A percentile compares a stretch with the other conserved stretches of the same genome.
Conservation (phyloP, 2,329 filamentous ascomycete genomes). For the Colletotrichum sp. region DNA sequence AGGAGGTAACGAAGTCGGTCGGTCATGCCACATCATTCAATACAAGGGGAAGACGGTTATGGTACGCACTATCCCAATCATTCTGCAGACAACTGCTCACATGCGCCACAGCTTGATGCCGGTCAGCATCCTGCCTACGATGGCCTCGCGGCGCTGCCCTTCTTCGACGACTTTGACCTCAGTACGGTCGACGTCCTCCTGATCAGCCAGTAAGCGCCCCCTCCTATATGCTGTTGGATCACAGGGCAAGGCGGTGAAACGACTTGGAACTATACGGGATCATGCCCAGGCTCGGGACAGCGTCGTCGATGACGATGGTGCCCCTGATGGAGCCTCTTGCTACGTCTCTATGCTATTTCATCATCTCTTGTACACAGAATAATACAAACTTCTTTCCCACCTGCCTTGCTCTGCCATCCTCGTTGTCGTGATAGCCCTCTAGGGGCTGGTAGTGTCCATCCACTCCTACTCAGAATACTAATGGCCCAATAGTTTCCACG, state of each 20-base stretch:
- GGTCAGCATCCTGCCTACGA: conserved; percentile 97
- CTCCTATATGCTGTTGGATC: conserved; percentile 21
- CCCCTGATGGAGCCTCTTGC: conserved; percentile 19
- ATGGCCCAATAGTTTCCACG: conserved; percentile 78
- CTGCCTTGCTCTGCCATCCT: conserved; percentile 24
- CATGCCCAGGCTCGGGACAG: conserved; percentile 4
- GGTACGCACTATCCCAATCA: conserved; percentile 56
- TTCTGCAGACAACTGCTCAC: neutral
- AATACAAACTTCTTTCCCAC: conserved; percentile 24
- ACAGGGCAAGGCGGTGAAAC: conserved; percentile 29
- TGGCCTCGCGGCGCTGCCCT: conserved; percentile 89
- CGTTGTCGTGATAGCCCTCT: conserved; percentile 11
- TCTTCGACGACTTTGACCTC: conserved; percentile 98
- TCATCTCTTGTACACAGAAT: conserved; percentile 21
- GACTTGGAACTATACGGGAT: conserved; percentile 12
- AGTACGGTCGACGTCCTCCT: conserved; percentile 96
- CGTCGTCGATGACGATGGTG: neutral
- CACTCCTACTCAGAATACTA: neutral
- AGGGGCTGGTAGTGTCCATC: neutral
- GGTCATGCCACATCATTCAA: conserved; percentile 96
- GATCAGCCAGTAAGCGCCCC: conserved; percentile 92
- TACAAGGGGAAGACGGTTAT: conserved; percentile 99
- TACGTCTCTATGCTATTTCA: conserved; percentile 18
- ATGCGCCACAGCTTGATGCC: conserved; percentile 77
- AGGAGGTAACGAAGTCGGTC: conserved; percentile 94